Evolutionary conservation across 306 rosid genomes (phyloP).

Genomic region (Pyrus pyrifolia): DNA sequence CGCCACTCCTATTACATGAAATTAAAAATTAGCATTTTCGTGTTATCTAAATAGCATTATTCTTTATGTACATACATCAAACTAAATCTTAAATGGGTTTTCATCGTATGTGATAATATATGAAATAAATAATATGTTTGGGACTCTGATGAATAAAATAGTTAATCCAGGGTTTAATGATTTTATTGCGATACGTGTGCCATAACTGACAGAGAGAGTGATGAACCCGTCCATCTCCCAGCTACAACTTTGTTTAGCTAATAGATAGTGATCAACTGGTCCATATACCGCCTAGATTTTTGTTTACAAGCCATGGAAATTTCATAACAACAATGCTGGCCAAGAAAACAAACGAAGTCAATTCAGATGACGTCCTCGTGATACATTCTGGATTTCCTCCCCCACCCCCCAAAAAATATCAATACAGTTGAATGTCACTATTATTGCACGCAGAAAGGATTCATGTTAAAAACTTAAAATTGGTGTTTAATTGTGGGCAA

Average conservation of each 20-base stretch:
- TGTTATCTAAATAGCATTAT: too few species aligned
- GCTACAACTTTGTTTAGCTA: not conserved
- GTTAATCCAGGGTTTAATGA: too few species aligned
- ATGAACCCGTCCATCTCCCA: not conserved
- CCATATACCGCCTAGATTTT: not conserved
- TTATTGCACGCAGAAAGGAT: not conserved
- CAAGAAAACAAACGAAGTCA: not conserved
- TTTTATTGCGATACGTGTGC: too few species aligned
- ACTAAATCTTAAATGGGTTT: too few species aligned
- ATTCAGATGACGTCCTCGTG: not conserved
- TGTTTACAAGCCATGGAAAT: not conserved
- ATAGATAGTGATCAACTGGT: not conserved
- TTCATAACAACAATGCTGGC: not conserved
- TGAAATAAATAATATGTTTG: too few species aligned
- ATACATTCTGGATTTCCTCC: not conserved
- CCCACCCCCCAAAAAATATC: not conserved
- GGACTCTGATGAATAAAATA: too few species aligned
- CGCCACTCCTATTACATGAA: too few species aligned
- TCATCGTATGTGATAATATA: too few species aligned
- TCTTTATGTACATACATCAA: too few species aligned
- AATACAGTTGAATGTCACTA: not conserved
- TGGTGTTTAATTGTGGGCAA: not conserved
- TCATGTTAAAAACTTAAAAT: not conserved
- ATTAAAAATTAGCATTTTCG: too few species aligned
- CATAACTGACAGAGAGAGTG: not conserved